These are phyloP conservation scores for Tolypocladium capitatum DNA, from an alignment of 2,329 filamentous ascomycete species.

Conservation along the genomic window DNA sequence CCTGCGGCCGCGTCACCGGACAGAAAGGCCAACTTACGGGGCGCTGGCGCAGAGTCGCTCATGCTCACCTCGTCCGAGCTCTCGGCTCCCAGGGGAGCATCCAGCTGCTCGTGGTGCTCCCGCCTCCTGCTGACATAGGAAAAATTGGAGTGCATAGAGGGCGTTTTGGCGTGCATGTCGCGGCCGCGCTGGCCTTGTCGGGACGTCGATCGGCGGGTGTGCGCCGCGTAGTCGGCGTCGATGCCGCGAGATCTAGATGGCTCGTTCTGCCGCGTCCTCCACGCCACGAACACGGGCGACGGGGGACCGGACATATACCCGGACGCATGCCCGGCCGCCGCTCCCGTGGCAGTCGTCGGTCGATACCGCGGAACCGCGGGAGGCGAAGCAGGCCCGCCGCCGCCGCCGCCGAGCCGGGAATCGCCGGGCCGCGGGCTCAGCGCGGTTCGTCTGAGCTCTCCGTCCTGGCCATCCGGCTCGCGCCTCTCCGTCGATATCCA, in stretches of 20 bases:
- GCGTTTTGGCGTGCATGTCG: neutral
- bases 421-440: neutral
- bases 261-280: neutral
- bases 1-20: no score
- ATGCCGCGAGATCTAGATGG: neutral
- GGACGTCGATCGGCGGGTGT: neutral
- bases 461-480: constrained; percentile 1
- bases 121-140: neutral
- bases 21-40: neutral
- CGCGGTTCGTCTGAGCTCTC: neutral
- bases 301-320: neutral
- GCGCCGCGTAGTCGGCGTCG: neutral
- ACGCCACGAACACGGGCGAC: neutral
- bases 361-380: constrained; percentile 5
- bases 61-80: neutral
- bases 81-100: neutral
- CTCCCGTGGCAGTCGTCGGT: neutral
- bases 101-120: neutral
- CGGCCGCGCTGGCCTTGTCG: neutral
- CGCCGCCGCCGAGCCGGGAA: neutral
- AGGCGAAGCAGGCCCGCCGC: constrained; percentile 4
- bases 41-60: constrained; percentile 1
- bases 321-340: neutral
- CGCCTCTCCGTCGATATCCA: neutral
- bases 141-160: neutral